A percentile compares a stretch with the other conserved stretches of the same genome.
These are phyloP conservation scores for Schwanniomyces occidentalis DNA, from an alignment of 805 yeast genomes.

Conservation along the genomic window DNA sequence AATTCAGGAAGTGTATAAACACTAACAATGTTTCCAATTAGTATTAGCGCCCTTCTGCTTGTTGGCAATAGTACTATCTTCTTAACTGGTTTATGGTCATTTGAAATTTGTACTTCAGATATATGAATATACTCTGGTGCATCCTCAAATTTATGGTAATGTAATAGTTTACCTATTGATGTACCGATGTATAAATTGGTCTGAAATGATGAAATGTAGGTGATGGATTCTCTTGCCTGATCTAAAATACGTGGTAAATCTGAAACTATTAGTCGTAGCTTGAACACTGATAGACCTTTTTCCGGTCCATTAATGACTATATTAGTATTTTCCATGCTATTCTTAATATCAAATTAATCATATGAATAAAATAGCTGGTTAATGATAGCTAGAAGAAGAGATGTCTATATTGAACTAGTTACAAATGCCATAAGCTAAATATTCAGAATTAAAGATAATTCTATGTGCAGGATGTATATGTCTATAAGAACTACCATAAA, in stretches of 20 bases:
- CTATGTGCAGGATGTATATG: no score
- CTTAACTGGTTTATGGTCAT: conserved; percentile 14
- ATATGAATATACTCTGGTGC: conserved; percentile 34
- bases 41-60: conserved; percentile 24
- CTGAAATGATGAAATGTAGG: conserved; percentile 22
- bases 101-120: conserved; percentile 18
- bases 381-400: no score
- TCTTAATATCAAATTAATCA: no score
- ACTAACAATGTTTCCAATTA: conserved; percentile 25
- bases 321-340: conserved; percentile 1
- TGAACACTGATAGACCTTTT: background rate
- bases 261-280: conserved; percentile 1
- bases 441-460: no score
- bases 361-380: no score
- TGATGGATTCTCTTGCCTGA: conserved; percentile 11
- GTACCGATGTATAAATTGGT: conserved; percentile 41
- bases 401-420: no score
- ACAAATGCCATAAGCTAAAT: no score
- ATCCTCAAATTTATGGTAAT: conserved; percentile 41
- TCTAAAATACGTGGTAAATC: conserved; percentile 3
- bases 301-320: background rate
- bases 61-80: conserved; percentile 27
- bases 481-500: no score
- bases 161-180: conserved; percentile 34
- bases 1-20: conserved; percentile 38